Base-by-base conservation (phyloP, 768 basidiomycete genomes). In the Trametes gibbosa region DNA sequence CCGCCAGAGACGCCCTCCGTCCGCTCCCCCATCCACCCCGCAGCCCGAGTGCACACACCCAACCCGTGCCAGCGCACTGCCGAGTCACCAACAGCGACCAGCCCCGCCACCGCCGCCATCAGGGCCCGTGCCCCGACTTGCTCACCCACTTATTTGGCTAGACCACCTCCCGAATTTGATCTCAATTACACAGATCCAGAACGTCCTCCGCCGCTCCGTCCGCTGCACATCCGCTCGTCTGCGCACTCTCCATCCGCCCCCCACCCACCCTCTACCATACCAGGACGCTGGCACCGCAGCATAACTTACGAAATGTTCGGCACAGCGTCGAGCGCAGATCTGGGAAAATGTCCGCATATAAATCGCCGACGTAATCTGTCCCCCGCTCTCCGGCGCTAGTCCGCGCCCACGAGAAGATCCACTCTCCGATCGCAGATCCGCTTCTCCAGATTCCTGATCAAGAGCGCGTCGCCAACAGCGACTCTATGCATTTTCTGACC, bases 371-470 rank as follows among this genome's bases (percentile, higher is more conserved):
- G 59, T 47, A 51, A 54, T 54, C 56, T 63, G 52, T 54, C 56
- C 53, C 56, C 61, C 27, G 39, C 45, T 42, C 54, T 32, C 47
- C 25, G 43, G 43, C 41, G 62, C 57, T 58, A 50, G 57, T 32
- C 49, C 41, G 29, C 37, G 42, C 53, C 12, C 2, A n/a, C 48
- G 40, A 53, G 62, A 58, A 63, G 62, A 63, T 63, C 62, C 50
- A 58, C 23, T 32, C 54, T 60, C 61, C 53, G 62, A 63, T 63
- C 62, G 53, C 55, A 62, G 61, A 62, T 62, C 61, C 61, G 61
- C 61, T 62, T 62, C 61, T 58, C 13, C 25, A 62, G 61, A 62
- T 62, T 35, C 56, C 56, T 32, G 29, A 58, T 62, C 56, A 58
- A 49, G 35, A 55, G 49, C 45, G 34, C 43, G 23, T 46, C 45